These are phyloP conservation scores for Cyphellophora europaea DNA, from an alignment of 2,329 filamentous ascomycete genomes.

Conservation along the genomic window DNA sequence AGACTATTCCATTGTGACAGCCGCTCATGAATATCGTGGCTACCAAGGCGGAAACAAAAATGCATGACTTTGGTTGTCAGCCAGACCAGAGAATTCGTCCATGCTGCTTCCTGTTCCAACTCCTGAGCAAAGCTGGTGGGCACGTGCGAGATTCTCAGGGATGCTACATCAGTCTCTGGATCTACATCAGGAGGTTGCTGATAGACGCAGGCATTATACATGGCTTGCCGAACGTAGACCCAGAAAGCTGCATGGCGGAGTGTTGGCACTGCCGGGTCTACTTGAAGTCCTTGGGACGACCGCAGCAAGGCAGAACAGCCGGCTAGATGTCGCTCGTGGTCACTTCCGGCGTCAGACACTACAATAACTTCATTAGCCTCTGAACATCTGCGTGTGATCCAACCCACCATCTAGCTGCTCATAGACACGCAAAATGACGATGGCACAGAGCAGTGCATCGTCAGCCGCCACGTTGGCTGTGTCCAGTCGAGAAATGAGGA, in stretches of 20 bases:
- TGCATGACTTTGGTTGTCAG: conserved; percentile 1
- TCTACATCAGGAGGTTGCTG: neutral
- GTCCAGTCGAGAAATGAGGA: neutral
- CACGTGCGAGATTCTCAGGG: neutral
- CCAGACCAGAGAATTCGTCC: neutral
- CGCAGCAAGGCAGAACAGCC: neutral
- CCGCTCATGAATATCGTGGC: neutral
- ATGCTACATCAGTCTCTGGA: neutral
- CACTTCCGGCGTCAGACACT: neutral
- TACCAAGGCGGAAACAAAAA: neutral
- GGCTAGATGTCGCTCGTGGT: neutral
- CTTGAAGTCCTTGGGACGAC: neutral
- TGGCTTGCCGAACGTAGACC: neutral
- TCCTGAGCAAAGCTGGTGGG: neutral
- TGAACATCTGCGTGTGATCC: neutral
- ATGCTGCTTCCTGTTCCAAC: neutral
- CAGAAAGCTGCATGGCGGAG: neutral
- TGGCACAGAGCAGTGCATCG: conserved; percentile 18
- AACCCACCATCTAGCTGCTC: conserved; percentile 19
- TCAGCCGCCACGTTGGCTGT: conserved; percentile 5
- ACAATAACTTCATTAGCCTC: neutral
- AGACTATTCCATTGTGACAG: neutral
- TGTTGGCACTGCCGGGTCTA: conserved; percentile 1
- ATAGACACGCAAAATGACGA: conserved; percentile 19
- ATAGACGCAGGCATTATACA: conserved; percentile 1